Percentiles rank a stretch among this genome's conserved stretches.
Evolutionary conservation across 768 basidiomycete genomes (phyloP).

Genomic region (Paxillus involutus): DNA sequence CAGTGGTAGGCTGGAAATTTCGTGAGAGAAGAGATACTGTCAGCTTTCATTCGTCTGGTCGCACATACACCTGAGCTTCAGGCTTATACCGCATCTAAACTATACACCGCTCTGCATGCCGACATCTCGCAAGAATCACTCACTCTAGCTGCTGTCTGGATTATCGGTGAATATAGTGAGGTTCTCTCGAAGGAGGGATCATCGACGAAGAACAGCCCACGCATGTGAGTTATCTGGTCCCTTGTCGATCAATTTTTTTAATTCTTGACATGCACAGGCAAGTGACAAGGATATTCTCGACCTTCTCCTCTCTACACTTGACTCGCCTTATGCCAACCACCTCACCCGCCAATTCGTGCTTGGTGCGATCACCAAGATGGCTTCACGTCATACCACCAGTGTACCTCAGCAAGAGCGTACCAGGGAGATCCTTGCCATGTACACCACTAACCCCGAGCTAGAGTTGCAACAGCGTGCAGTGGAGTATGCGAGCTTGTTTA

Average conservation of each 20-base stretch:
- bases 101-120: constrained; percentile 81
- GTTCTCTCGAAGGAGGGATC: constrained; percentile 83
- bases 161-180: constrained; percentile 96
- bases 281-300: constrained; percentile 84
- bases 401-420: constrained; percentile 75
- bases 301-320: constrained; percentile 80
- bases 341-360: constrained; percentile 92
- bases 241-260: background rate
- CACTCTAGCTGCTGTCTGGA: constrained; percentile 91
- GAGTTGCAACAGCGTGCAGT: constrained; percentile 96
- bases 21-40: constrained; percentile 93
- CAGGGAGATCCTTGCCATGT: constrained; percentile 71
- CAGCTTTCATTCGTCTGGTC: constrained; percentile 92
- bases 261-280: constrained; percentile 42
- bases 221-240: constrained; percentile 44
- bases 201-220: constrained; percentile 74
- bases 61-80: constrained; percentile 97
- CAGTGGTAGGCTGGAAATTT: constrained; percentile 87
- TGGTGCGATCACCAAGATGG: constrained; percentile 86
- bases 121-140: constrained; percentile 98
- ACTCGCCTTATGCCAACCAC: constrained; percentile 93
- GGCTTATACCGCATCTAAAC: constrained; percentile 88
- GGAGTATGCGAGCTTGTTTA: constrained; percentile 88
- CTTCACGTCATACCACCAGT: constrained; percentile 72
- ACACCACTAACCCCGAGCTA: constrained; percentile 85